Evolutionary conservation across 176 grass and related monocot species (phyloP), one percentile per base, ranked within the genome.

Genomic region (Oropetium thomaeum): DNA sequence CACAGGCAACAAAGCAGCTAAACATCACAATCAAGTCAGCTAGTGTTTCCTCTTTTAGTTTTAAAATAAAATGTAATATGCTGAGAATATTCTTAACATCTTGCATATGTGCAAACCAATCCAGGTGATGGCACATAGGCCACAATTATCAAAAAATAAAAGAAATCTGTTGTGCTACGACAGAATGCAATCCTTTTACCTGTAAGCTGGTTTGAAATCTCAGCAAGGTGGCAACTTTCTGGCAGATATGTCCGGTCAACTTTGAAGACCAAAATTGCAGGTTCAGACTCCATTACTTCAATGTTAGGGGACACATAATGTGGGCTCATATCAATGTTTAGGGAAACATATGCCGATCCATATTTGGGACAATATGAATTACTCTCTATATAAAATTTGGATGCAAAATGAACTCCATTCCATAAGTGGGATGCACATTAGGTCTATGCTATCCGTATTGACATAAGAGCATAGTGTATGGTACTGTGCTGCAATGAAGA

Each of bases 211-310:
- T 58, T 63, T 82, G 16, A 44, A 76, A 81, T 76, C 57, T 16
- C 71, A 81, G 55, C 77, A 70, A 76, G 54, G 20, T 55, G 60
- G 62, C 75, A 58, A 85, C 25, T 73, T 67, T 75, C 22, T 29
- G 59, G 29, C 7, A 62, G 42, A 78, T 72, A 37, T 48, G 31
- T 67, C 29, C 5, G 8, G 69, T 85, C 60, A 79, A 68, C 83
- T 59, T 62, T 40, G 22, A 79, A 59, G 38, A 73, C 49, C 60
- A 48, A 49, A 80, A 51, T 60, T 61, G 19, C 60, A 67, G 58
- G 77, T 73, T 85, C 69, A 80, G 66, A 70, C 17, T 84, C 51
- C 67, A 63, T 47, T 11, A 70, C 17, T 84, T 62, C 67, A 63
- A 58, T 11, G 11, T 31, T 39, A 38, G 23, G 47, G 28, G n/a